Percentiles rank a stretch among this genome's conserved stretches.
phyloP scores from a whole-genome alignment of 2,329 filamentous ascomycete species.

The Bipolaris gigantea region DNA sequence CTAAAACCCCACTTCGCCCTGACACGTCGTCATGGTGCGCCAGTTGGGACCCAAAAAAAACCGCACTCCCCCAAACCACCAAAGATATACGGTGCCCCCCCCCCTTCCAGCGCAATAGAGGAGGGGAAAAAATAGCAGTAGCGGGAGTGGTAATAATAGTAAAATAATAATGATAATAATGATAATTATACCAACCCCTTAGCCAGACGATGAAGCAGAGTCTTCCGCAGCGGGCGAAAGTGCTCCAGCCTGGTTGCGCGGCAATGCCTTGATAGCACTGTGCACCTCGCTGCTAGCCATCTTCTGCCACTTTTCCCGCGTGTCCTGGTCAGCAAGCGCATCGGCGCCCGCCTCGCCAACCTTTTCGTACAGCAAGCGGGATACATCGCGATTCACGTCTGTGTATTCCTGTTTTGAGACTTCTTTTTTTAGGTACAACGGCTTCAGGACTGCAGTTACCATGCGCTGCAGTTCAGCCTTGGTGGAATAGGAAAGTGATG shows the following conservation, averaged over 20 bases:
- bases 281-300: slow-evolving; percentile 78
- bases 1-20: background rate
- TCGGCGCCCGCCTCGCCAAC: slow-evolving; percentile 54
- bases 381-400: slow-evolving; percentile 86
- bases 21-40: background rate
- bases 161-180: too few relatives aligned
- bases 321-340: slow-evolving; percentile 63
- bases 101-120: background rate
- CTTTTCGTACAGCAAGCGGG: slow-evolving; percentile 79
- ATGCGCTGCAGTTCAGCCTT: slow-evolving; percentile 89
- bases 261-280: slow-evolving; percentile 60
- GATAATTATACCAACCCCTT: background rate
- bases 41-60: background rate
- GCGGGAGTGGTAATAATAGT: too few relatives aligned
- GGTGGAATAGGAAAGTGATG: slow-evolving; percentile 72
- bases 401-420: slow-evolving; percentile 90
- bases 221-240: slow-evolving; percentile 33
- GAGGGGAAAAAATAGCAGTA: background rate
- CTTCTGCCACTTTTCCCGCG: slow-evolving; percentile 71
- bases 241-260: slow-evolving; percentile 11
- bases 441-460: slow-evolving; percentile 79
- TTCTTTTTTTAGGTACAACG: slow-evolving; percentile 76
- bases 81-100: background rate
- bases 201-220: slow-evolving; percentile 35
- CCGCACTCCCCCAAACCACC: too few relatives aligned